Percentiles rank a stretch among this genome's conserved stretches.
Conservation (phyloP, 345 rosid species). For the Aurinia saxatilis region DNA sequence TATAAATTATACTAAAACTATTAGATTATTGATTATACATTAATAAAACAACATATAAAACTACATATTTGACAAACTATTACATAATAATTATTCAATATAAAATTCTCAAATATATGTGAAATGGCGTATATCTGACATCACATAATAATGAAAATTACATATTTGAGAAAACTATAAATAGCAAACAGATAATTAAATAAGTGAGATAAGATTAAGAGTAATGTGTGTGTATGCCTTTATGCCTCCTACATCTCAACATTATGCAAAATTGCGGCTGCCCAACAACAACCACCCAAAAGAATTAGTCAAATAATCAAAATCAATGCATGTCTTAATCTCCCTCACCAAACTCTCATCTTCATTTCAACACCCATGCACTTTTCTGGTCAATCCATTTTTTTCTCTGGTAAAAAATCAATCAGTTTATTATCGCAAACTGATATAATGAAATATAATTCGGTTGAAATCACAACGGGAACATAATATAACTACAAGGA, state of each 20-base stretch:
- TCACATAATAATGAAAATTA: not conserved
- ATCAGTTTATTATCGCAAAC: too few relatives aligned
- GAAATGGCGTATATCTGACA: not conserved
- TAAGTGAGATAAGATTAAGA: not conserved
- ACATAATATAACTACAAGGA: too few relatives aligned
- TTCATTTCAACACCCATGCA: conserved; percentile 10
- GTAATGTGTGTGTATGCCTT: not conserved
- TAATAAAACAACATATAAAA: too few relatives aligned
- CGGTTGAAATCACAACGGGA: too few relatives aligned
- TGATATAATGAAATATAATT: too few relatives aligned
- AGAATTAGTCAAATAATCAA: conserved; percentile 18
- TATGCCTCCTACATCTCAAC: conserved; percentile 30
- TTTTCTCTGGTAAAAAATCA: too few relatives aligned
- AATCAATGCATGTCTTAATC: conserved; percentile 18
- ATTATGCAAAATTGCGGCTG: conserved; percentile 26
- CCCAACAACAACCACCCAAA: conserved; percentile 21
- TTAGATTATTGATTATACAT: too few relatives aligned
- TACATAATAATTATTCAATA: too few relatives aligned
- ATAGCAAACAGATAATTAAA: not conserved
- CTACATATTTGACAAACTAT: too few relatives aligned
- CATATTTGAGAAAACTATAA: not conserved
- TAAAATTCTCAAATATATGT: too few relatives aligned
- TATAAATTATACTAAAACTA: too few relatives aligned
- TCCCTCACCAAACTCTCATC: conserved; percentile 9
- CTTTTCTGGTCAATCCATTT: not conserved